phyloP scores from a whole-genome alignment of 371 early-diverging fungal species.

The Mortierella sp. region DNA sequence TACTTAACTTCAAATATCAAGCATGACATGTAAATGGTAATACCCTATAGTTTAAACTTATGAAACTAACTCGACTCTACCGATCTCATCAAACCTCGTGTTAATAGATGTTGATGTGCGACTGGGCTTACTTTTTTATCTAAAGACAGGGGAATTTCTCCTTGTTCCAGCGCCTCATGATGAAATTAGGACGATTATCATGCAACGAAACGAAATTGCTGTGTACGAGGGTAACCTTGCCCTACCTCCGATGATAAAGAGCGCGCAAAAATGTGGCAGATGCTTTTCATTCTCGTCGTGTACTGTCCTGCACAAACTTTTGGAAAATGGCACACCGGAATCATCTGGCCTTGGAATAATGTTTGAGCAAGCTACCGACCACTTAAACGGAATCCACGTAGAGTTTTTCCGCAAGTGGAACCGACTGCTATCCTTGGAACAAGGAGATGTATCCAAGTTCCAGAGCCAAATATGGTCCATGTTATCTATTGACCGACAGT shows the following conservation, averaged over 20 bases:
- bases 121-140: conserved; percentile 84
- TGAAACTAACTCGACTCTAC: neutral
- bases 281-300: conserved; percentile 82
- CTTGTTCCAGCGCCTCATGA: conserved; percentile 70
- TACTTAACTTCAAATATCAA: neutral
- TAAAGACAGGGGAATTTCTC: conserved; percentile 68
- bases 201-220: conserved; percentile 83
- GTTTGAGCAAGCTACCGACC: conserved; percentile 73
- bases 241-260: conserved; percentile 80
- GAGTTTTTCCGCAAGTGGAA: conserved; percentile 88
- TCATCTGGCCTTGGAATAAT: conserved; percentile 67
- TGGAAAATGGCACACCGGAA: conserved; percentile 75
- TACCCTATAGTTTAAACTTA: neutral
- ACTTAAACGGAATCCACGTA: conserved; percentile 68
- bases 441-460: conserved; percentile 74
- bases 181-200: conserved; percentile 81
- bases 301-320: conserved; percentile 72
- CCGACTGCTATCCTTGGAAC: conserved; percentile 81
- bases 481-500: conserved; percentile 65
- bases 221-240: conserved; percentile 49
- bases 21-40: neutral
- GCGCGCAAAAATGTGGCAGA: conserved; percentile 73
- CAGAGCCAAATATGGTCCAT: conserved; percentile 89
- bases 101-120: conserved; percentile 70
- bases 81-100: neutral